Conservation (phyloP, 768 basidiomycete genomes). For the Pleurotus eryngii region DNA sequence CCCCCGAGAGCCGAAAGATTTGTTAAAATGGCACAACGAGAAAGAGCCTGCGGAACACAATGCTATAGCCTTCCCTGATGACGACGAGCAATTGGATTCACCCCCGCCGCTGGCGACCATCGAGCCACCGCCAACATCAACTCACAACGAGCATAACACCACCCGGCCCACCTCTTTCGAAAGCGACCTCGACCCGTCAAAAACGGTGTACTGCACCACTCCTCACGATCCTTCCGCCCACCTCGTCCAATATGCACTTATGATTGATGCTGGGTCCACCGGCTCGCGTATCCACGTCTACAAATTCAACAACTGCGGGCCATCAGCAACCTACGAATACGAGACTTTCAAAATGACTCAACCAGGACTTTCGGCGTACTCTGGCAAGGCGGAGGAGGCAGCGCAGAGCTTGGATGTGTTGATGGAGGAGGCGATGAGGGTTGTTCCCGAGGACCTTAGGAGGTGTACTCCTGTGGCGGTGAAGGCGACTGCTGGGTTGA, state of each 20-base stretch:
- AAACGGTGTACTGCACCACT: constrained; percentile 67
- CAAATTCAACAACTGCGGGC: constrained; percentile 91
- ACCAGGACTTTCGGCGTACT: constrained; percentile 74
- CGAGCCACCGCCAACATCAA: not conserved
- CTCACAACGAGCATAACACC: constrained; percentile 10
- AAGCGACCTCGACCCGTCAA: constrained; percentile 69
- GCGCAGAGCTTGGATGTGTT: constrained; percentile 78
- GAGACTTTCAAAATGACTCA: constrained; percentile 85
- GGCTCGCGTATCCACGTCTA: constrained; percentile 98
- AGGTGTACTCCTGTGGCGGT: constrained; percentile 85
- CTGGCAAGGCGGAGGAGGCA: constrained; percentile 58
- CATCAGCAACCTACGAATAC: constrained; percentile 81
- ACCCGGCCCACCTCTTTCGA: constrained; percentile 56
- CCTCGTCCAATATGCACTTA: constrained; percentile 89
- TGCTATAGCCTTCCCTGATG: not conserved
- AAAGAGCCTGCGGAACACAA: not conserved
- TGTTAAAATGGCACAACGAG: constrained; percentile 1
- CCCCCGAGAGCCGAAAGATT: constrained; percentile 31
- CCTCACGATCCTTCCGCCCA: constrained; percentile 47
- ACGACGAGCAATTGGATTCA: not conserved
- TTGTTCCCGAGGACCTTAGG: constrained; percentile 69
- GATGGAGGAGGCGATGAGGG: constrained; percentile 73
- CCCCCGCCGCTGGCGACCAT: not conserved
- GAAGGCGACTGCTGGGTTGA: constrained; percentile 87
- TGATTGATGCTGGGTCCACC: constrained; percentile 98